Conservation (phyloP, 345 rosid species). For the Sisymbrium irio region DNA sequence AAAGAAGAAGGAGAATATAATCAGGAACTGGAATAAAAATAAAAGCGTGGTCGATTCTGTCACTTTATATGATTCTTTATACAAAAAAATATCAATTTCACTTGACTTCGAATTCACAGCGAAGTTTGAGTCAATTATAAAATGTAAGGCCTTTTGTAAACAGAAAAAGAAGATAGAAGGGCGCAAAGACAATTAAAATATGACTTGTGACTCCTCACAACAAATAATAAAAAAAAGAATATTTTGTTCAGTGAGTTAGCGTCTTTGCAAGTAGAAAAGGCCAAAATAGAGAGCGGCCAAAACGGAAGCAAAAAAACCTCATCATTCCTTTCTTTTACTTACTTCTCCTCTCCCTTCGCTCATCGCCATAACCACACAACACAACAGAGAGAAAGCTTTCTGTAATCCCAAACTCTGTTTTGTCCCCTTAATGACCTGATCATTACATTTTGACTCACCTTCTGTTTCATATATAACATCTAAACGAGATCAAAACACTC, state of each 20-base stretch:
- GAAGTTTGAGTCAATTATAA: background rate
- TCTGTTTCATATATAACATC: background rate
- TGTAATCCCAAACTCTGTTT: background rate
- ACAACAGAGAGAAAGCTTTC: constrained; percentile 14
- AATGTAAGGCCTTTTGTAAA: background rate
- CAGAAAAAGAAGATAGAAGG: background rate
- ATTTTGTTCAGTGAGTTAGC: background rate
- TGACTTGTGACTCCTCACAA: background rate
- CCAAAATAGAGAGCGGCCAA: constrained; percentile 36
- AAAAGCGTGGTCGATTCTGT: background rate
- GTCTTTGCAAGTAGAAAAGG: constrained; percentile 28
- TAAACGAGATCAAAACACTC: constrained; percentile 14
- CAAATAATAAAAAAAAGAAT: background rate
- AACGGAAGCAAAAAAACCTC: constrained; percentile 33
- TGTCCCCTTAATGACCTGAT: background rate
- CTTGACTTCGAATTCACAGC: background rate
- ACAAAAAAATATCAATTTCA: background rate
- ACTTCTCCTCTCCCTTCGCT: constrained; percentile 28
- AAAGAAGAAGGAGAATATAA: constrained; percentile 4
- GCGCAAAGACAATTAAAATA: background rate
- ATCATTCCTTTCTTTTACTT: constrained; percentile 14
- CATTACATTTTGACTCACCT: background rate
- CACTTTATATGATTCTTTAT: constrained; percentile 18
- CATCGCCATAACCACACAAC: constrained; percentile 26
- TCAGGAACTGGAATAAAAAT: constrained; percentile 17